These are phyloP conservation scores for Ceratonia siliqua DNA, from an alignment of 306 rosid genomes.

Conservation along the genomic window DNA sequence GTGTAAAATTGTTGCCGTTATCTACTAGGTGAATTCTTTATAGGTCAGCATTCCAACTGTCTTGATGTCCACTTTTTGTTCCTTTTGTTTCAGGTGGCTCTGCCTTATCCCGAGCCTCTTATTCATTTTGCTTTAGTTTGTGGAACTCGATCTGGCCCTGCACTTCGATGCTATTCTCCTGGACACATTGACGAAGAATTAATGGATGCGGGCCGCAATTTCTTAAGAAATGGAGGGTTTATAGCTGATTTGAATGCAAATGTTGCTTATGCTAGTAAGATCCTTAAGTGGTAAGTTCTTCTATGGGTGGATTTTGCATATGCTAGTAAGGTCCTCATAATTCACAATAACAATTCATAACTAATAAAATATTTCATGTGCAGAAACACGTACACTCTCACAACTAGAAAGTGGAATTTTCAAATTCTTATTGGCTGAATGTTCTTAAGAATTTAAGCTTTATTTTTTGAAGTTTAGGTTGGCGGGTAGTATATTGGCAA, in stretches of 20 bases:
- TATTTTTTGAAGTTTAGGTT: conserved; percentile 7
- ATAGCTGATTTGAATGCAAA: conserved; percentile 53
- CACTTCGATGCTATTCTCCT: conserved; percentile 79
- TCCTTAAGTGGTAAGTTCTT: conserved; percentile 81
- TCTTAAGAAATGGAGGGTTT: conserved; percentile 71
- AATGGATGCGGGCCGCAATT: conserved; percentile 68
- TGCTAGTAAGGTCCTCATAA: not conserved
- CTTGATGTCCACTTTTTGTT: conserved; percentile 19
- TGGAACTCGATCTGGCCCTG: conserved; percentile 84
- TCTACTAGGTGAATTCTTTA: not conserved
- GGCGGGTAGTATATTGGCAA: not conserved
- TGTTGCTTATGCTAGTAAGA: conserved; percentile 58
- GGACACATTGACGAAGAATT: conserved; percentile 72
- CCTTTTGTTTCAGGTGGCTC: conserved; percentile 60
- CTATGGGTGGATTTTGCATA: not conserved
- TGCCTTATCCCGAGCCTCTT: conserved; percentile 87
- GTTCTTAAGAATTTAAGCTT: not conserved
- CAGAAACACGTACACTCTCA: not conserved
- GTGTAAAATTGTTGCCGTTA: not conserved
- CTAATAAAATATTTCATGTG: not conserved
- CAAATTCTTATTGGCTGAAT: conserved; percentile 20
- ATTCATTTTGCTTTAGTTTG: conserved; percentile 76
- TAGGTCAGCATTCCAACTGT: not conserved
- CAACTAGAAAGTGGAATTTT: not conserved
- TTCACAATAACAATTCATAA: not conserved